phyloP scores from a whole-genome alignment of 2,329 filamentous ascomycete species.

The Fonsecaea nubica region DNA sequence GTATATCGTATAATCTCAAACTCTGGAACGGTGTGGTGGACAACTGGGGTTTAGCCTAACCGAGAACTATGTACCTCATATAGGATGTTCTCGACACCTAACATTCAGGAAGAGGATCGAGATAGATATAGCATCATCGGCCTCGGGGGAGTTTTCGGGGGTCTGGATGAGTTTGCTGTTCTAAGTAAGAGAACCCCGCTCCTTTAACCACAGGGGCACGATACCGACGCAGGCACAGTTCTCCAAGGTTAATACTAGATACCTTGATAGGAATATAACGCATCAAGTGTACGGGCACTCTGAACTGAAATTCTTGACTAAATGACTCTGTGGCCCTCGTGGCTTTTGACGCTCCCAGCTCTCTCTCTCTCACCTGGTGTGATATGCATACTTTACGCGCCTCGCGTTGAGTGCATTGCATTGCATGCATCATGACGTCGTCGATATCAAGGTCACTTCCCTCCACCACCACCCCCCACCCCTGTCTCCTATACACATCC shows the following conservation, averaged over 20 bases:
- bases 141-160: background rate
- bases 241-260: background rate
- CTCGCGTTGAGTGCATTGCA: background rate
- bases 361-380: background rate
- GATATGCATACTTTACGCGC: background rate
- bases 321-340: background rate
- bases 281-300: background rate
- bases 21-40: too few species aligned
- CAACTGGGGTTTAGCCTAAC: background rate
- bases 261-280: background rate
- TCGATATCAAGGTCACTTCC: background rate
- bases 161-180: constrained; percentile 7
- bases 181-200: constrained; percentile 3
- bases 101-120: background rate
- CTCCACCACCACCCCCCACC: background rate
- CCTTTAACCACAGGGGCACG: background rate
- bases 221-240: background rate
- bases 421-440: background rate
- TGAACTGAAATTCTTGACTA: background rate
- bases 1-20: background rate
- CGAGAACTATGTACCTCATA: too few species aligned
- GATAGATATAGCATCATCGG: background rate
- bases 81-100: too few species aligned
- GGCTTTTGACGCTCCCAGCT: background rate
- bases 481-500: background rate